Base-by-base conservation (phyloP, 495 filamentous ascomycete species). In the Neurospora africana region DNA sequence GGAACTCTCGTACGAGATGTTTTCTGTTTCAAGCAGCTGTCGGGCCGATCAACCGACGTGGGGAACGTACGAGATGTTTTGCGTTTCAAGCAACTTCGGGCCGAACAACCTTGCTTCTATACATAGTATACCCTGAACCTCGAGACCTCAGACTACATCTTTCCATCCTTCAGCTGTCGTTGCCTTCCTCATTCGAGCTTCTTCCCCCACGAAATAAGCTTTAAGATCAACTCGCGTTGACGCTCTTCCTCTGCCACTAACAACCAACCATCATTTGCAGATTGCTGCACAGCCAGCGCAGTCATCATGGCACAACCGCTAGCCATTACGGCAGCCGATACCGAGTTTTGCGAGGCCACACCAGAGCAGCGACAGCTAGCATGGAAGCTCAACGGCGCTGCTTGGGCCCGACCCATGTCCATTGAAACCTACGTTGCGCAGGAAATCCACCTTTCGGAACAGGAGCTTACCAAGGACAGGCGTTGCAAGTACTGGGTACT, bases 401-500 rank as follows among this genome's bases (percentile, higher is more conserved):
- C 58, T 5, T 79, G 74, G 73, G 74, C 76, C 8, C 4, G 68
- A 15, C 74, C 74, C 35, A 71, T 77, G 71, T 71, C 75, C 36
- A 30, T 89, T 6, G 81, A 88, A 11, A 82, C 86, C 68, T 94
- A 94, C 75, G 83, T 93, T 61, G 82, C 83, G 6, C 90, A 92
- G 58, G 92, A 94, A 78, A 78, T 84, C 15, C 81, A 86, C 69
- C 85, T 94, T 9, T 77, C 83, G 30, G 78, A 83, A 38, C 88
- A 90, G 69, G 77, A 78, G 4, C 81, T 93, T 23, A 89, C 86
- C 38, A 83, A 83, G 53, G 82, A 91, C 72, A 88, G 88, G 23
- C 83, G 82, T 0, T 79, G 92, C 37, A 90, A 85, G 19, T 87
- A 85, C 75, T 94, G 92, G 92, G 86, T 92, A 58, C 83, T 94